A percentile compares a stretch with the other conserved stretches of the same genome.
Conservation (phyloP, 192 early-diverging fungal species). For the Kappamyces sp. region DNA sequence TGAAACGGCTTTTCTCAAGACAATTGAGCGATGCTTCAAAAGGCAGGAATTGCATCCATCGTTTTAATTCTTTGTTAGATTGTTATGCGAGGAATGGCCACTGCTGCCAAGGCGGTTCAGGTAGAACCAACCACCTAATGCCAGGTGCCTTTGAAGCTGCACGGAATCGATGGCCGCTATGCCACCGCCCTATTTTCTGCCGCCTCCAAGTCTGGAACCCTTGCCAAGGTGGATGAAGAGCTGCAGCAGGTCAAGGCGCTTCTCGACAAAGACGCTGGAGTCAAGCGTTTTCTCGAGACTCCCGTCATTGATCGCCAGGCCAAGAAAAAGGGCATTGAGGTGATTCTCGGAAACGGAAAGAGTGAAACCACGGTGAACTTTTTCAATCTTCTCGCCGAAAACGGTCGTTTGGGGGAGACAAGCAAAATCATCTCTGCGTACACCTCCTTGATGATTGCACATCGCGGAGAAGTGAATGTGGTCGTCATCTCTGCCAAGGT, state of each 20-base stretch:
- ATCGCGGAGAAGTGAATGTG: slow-evolving; percentile 81
- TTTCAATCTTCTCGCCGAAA: slow-evolving; percentile 86
- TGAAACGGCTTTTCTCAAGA: too few relatives aligned
- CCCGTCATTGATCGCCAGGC: slow-evolving; percentile 74
- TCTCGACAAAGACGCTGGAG: slow-evolving; percentile 65
- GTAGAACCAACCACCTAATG: slow-evolving; percentile 2
- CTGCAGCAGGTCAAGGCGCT: slow-evolving; percentile 60
- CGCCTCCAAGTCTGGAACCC: slow-evolving; percentile 72
- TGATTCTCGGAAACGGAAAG: slow-evolving; percentile 58
- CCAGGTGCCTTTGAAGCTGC: slow-evolving; percentile 74
- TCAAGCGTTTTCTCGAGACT: slow-evolving; percentile 74
- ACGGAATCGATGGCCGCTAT: slow-evolving; percentile 95
- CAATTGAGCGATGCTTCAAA: neutral
- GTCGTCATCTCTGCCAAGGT: slow-evolving; percentile 88
- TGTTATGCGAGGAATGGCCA: slow-evolving; percentile 14
- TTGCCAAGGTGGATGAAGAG: slow-evolving; percentile 79
- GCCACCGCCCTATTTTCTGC: slow-evolving; percentile 94
- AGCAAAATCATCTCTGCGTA: slow-evolving; percentile 74
- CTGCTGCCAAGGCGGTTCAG: slow-evolving; percentile 11
- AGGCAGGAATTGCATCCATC: neutral
- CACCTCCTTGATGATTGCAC: slow-evolving; percentile 76
- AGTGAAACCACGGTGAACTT: slow-evolving; percentile 86
- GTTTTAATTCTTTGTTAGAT: slow-evolving; percentile 5
- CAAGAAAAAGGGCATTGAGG: slow-evolving; percentile 71
- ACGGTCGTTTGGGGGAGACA: slow-evolving; percentile 85